Percentiles rank a stretch among this genome's conserved stretches.
Conservation (phyloP, 2,329 filamentous ascomycete genomes). For the Metarhizium robertsii region DNA sequence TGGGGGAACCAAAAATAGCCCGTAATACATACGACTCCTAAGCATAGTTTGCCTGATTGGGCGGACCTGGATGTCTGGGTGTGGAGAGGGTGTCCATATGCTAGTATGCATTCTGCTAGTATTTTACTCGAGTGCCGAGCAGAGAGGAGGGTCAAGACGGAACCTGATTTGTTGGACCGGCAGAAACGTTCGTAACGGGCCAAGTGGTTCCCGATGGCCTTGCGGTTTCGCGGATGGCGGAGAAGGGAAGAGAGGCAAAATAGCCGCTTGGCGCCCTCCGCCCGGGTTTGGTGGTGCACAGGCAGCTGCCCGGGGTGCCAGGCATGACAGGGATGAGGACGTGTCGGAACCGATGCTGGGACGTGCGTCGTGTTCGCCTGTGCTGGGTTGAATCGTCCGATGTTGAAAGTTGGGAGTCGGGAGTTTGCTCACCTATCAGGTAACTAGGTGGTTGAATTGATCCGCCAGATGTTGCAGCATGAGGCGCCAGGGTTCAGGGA, state of each 20-base stretch:
- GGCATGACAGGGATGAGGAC: too few species aligned
- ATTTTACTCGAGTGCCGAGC: neutral
- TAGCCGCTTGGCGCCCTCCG: slow-evolving; percentile 1
- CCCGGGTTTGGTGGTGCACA: neutral
- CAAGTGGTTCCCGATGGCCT: neutral
- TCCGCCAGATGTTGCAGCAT: too few species aligned
- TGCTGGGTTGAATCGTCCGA: neutral
- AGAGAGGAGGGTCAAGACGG: neutral
- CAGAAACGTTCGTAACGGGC: too few species aligned
- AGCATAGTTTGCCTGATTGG: neutral
- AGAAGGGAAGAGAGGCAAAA: neutral
- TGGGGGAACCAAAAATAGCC: neutral
- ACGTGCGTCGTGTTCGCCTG: neutral
- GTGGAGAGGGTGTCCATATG: neutral
- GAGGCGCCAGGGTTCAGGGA: too few species aligned
- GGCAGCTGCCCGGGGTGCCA: too few species aligned
- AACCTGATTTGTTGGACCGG: neutral
- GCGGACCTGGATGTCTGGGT: neutral
- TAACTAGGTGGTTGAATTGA: too few species aligned
- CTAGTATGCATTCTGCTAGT: too few species aligned
- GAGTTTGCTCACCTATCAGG: too few species aligned
- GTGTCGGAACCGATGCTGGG: too few species aligned
- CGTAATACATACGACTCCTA: neutral
- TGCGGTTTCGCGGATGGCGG: neutral
- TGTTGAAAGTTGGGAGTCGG: neutral